Conservation (phyloP, 2,329 filamentous ascomycete genomes). For the Blastomyces silverae region DNA sequence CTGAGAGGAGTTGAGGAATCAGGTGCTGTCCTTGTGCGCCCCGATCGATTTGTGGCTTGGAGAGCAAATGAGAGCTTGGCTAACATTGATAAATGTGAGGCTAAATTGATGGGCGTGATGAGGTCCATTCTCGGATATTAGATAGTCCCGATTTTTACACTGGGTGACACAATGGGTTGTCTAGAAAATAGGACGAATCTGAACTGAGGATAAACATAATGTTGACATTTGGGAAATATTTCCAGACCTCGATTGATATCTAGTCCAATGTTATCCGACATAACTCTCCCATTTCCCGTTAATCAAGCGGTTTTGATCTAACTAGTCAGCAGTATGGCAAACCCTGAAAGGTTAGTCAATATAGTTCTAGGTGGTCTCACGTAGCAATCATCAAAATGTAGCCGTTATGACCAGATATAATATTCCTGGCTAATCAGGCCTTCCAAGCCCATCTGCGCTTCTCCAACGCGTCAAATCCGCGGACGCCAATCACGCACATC, state of each 20-base stretch:
- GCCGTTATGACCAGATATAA: background rate
- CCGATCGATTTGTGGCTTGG: slow-evolving; percentile 56
- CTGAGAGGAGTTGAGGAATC: slow-evolving; percentile 51
- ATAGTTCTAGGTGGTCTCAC: background rate
- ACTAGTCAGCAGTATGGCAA: background rate
- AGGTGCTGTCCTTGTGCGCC: slow-evolving; percentile 53
- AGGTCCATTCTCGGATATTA: slow-evolving; percentile 18
- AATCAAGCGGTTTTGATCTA: background rate
- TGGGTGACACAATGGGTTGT: too few relatives aligned
- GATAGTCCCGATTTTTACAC: background rate
- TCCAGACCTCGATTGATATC: background rate
- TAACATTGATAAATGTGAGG: slow-evolving; percentile 23
- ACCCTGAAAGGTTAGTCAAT: background rate
- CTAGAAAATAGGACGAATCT: background rate
- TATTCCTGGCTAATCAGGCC: slow-evolving; percentile 10
- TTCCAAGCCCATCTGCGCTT: slow-evolving; percentile 22
- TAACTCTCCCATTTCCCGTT: background rate
- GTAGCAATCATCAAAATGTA: background rate
- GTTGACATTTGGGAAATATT: background rate
- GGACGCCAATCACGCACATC: slow-evolving; percentile 23
- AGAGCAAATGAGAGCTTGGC: slow-evolving; percentile 28
- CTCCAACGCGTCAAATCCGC: slow-evolving; percentile 24
- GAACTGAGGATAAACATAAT: background rate
- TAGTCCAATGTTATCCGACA: background rate
- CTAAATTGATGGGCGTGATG: slow-evolving; percentile 25